phyloP scores from a whole-genome alignment of 768 basidiomycete species.

The Paxillus rubicundulus region DNA sequence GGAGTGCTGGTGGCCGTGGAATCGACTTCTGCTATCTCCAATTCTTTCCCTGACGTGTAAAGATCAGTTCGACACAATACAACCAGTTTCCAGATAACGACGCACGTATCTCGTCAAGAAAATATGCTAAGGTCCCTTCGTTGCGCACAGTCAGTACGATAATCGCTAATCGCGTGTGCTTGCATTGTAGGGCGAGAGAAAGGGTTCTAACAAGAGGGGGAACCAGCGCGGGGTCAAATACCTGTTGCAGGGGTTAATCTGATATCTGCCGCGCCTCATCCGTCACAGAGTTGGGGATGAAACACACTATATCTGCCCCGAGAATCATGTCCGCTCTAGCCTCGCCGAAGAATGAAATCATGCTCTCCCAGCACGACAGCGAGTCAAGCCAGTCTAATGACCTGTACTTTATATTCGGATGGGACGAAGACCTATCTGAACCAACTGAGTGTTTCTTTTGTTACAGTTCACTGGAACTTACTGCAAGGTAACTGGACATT shows the following conservation, averaged over 20 bases:
- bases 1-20: constrained; percentile 12
- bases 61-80: not conserved
- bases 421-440: constrained; percentile 54
- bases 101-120: constrained; percentile 39
- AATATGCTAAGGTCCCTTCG: constrained; percentile 46
- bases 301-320: constrained; percentile 65
- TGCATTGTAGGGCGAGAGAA: constrained; percentile 25
- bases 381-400: constrained; percentile 70
- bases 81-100: not conserved
- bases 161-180: constrained; percentile 18
- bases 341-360: constrained; percentile 33
- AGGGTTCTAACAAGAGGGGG: constrained; percentile 54
- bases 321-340: constrained; percentile 56
- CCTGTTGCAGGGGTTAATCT: constrained; percentile 38
- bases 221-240: constrained; percentile 65
- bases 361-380: constrained; percentile 30
- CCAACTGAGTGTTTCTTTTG: not conserved
- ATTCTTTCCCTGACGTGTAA: constrained; percentile 17
- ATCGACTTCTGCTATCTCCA: constrained; percentile 29
- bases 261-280: not conserved
- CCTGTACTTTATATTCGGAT: constrained; percentile 43
- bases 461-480: constrained; percentile 35
- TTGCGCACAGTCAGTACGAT: constrained; percentile 54
- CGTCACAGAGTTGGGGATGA: not conserved
- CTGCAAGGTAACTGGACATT: constrained; percentile 69